Base-by-base conservation (phyloP, 2,329 filamentous ascomycete species). In the Talaromyces amestolkiae region DNA sequence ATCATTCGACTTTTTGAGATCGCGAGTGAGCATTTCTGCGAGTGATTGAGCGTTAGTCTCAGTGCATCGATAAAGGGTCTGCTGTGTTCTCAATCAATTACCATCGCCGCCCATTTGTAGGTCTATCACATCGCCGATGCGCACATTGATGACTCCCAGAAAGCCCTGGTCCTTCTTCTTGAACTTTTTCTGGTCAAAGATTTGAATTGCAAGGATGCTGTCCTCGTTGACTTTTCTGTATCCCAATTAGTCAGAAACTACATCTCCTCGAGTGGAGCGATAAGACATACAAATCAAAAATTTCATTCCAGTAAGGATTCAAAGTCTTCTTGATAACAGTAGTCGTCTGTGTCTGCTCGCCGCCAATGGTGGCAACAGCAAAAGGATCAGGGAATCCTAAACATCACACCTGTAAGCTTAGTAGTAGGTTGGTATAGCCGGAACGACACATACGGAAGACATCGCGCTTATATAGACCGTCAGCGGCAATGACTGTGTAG, bases 121-220 rank as follows among this genome's bases (percentile, higher is more conserved):
- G 76, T 97, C 94, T 72, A 99, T 92, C 45, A 95, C 91, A 84
- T 96, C 93, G 72, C 95, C 95, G 71, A 99, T 90, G 66, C 93
- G 90, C 72, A 99, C 91, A 77, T 99, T 99, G 75, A 99, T 97
- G 63, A 99, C 95, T 65, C 95, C 95, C 7, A 99, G 85, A 76
- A 99, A 99, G 9, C 95, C 95, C 78, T 99, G 95, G 73, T 99
- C 95, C 92, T 98, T 99, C 87, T 99, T 99, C 85, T 99, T 99
- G 83, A 99, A 99, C 82, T 99, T 99, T 84, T 97, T 97, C 81
- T 99, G 95, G 80, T 99, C 95, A 77, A 99, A 99, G 64, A 99
- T 97, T 77, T 99, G 95, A 56, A 99, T 93, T 8, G 95, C 95
- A 58, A 99, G 85, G 74, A 99, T 97, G 78, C 93, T 96, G 74